Percentiles rank a stretch among this genome's conserved stretches.
These are phyloP conservation scores for Ogataea hybrid DNA, from an alignment of 1,139 yeast genomes.

Conservation along the genomic window DNA sequence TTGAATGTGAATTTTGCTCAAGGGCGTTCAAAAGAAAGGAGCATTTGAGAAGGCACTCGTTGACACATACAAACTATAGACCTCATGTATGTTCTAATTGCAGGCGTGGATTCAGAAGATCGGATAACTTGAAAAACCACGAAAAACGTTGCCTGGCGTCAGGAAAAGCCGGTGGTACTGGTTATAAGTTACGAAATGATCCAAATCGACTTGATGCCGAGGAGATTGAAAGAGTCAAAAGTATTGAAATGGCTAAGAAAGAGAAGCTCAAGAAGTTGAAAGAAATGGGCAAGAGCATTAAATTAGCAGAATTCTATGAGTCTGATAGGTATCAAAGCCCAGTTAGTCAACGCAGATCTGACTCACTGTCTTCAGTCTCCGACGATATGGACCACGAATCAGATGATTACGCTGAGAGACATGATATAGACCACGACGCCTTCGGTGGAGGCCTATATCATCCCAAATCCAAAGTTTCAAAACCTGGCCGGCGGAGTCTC, in stretches of 20 bases:
- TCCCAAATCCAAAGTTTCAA: too few species aligned
- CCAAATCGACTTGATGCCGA: conserved; percentile 20
- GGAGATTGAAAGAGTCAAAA: conserved; percentile 21
- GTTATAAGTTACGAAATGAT: conserved; percentile 20
- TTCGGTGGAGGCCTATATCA: too few species aligned
- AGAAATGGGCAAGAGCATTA: conserved; percentile 12
- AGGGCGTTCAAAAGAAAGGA: conserved; percentile 26
- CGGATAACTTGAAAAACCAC: conserved; percentile 28
- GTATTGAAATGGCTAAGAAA: conserved; percentile 13
- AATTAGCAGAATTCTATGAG: conserved; percentile 7
- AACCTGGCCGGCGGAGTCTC: too few species aligned
- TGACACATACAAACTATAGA: conserved; percentile 26
- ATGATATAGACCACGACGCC: too few species aligned
- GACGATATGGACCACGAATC: neutral
- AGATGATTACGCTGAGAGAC: too few species aligned
- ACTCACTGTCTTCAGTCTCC: too few species aligned
- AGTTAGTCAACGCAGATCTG: too few species aligned
- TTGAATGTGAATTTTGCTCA: conserved; percentile 25
- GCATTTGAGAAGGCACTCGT: conserved; percentile 25
- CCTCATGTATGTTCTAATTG: conserved; percentile 27
- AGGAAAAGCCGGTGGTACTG: conserved; percentile 20
- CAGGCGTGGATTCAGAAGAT: conserved; percentile 27
- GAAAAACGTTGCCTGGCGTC: conserved; percentile 22
- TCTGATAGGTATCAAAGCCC: neutral
- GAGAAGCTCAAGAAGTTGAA: conserved; percentile 10